Evolutionary conservation across 2,329 filamentous ascomycete genomes (phyloP).

Genomic region (Bimuria novae-zelandiae): DNA sequence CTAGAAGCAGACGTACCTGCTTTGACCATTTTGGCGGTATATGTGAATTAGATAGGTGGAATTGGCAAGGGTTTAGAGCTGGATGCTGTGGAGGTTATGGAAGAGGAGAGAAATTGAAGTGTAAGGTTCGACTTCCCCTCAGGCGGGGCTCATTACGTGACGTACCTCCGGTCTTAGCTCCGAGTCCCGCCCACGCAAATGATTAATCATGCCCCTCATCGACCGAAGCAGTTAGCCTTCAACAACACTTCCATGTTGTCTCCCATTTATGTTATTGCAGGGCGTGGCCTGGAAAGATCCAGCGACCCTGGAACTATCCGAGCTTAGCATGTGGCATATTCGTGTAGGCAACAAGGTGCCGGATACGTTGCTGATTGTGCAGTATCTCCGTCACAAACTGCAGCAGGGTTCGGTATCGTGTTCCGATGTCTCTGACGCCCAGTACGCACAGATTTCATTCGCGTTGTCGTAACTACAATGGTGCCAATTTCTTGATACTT

Average conservation of each 20-base stretch:
- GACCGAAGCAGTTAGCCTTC: conserved; percentile 9
- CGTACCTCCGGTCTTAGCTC: conserved; percentile 29
- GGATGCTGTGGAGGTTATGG: conserved; percentile 17
- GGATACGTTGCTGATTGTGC: no score
- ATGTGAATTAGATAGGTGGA: conserved; percentile 17
- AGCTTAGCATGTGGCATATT: no score
- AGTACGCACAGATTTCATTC: conserved; percentile 12
- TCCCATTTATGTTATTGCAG: background rate
- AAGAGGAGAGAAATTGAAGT: conserved; percentile 16
- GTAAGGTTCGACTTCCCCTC: conserved; percentile 27
- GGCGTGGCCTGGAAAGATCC: background rate
- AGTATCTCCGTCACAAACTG: no score
- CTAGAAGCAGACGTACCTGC: conserved; percentile 70
- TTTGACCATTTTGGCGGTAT: conserved; percentile 92
- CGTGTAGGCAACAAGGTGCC: no score
- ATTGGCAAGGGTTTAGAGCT: conserved; percentile 9
- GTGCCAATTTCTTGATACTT: conserved; percentile 28
- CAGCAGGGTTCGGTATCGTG: background rate
- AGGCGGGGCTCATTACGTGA: conserved; percentile 42
- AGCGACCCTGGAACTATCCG: no score
- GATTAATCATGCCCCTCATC: conserved; percentile 31
- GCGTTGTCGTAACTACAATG: conserved; percentile 24
- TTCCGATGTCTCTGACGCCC: background rate
- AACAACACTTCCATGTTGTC: background rate
- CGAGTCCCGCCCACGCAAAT: conserved; percentile 32